phyloP scores from a whole-genome alignment of 2,329 filamentous ascomycete species.

The Diplodia intermedia region DNA sequence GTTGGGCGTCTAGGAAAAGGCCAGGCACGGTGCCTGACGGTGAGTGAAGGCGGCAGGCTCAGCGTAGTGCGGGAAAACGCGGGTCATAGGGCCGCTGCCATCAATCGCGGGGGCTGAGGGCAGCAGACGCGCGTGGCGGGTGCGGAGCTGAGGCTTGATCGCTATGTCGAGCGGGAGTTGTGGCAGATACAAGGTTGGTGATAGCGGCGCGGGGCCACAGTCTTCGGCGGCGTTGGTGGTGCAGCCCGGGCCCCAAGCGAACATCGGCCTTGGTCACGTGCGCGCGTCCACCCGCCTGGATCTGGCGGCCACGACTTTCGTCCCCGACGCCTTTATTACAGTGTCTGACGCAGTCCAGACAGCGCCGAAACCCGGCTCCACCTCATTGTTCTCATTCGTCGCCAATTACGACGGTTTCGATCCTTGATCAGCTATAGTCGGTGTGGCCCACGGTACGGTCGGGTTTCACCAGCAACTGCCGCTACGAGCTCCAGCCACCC shows the following conservation, averaged over 20 bases:
- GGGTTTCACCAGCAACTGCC: conserved; percentile 6
- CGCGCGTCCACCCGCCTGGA: background rate
- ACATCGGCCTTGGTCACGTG: conserved; percentile 17
- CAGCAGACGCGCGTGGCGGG: conserved; percentile 1
- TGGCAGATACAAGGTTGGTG: conserved; percentile 29
- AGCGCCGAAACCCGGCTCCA: background rate
- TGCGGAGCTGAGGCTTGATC: background rate
- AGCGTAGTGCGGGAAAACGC: conserved; percentile 21
- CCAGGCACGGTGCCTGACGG: conserved; percentile 32
- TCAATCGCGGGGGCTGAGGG: conserved; percentile 25
- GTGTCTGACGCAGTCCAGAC: background rate
- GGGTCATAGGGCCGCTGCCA: conserved; percentile 30
- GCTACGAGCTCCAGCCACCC: background rate
- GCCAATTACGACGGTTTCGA: background rate
- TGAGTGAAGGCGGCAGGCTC: conserved; percentile 26
- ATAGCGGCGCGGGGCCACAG: conserved; percentile 30
- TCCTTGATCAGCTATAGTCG: background rate
- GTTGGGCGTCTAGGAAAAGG: conserved; percentile 25
- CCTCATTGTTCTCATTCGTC: background rate
- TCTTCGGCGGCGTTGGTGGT: conserved; percentile 27
- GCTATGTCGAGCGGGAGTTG: conserved; percentile 16
- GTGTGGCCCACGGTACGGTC: background rate
- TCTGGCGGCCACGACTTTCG: conserved; percentile 10
- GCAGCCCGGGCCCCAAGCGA: conserved; percentile 29
- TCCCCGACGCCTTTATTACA: background rate